These are phyloP conservation scores for Durotheca rogersii DNA, from an alignment of 495 filamentous ascomycete species.

Conservation along the genomic window DNA sequence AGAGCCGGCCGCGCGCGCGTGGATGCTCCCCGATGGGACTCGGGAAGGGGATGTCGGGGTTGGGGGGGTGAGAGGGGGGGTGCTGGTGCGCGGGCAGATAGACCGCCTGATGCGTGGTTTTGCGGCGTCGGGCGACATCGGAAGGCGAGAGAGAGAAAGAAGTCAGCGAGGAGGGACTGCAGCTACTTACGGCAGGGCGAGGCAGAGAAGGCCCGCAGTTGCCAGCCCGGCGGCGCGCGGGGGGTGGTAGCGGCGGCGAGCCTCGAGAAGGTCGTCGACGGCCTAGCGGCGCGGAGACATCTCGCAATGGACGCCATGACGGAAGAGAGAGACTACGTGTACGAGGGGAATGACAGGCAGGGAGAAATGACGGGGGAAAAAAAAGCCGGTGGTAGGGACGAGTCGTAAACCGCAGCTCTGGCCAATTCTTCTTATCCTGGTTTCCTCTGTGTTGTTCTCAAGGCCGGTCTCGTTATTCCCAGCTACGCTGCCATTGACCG, in stretches of 20 bases:
- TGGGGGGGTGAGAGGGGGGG: too few relatives aligned
- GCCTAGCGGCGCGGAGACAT: conserved; percentile 47
- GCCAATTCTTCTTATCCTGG: conserved; percentile 14
- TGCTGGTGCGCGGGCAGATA: conserved; percentile 9
- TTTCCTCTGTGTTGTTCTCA: conserved; percentile 9
- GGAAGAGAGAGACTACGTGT: conserved; percentile 6
- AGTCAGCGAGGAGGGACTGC: too few relatives aligned
- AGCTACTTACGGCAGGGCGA: conserved; percentile 48
- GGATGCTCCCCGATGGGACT: too few relatives aligned
- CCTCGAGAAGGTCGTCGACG: conserved; percentile 41
- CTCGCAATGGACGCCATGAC: conserved; percentile 53
- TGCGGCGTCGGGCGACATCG: conserved; percentile 30
- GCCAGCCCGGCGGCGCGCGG: conserved; percentile 33
- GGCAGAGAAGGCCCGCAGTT: conserved; percentile 45
- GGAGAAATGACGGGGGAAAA: neutral
- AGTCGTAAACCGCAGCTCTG: conserved; percentile 8
- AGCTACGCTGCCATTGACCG: conserved; percentile 24
- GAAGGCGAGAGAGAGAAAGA: conserved; percentile 13
- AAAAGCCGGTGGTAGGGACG: neutral
- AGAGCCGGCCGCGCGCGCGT: too few relatives aligned
- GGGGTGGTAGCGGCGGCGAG: conserved; percentile 36
- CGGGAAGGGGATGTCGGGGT: too few relatives aligned
- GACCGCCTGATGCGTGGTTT: neutral
- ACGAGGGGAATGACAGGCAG: too few relatives aligned
- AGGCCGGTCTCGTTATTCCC: conserved; percentile 3